Evolutionary conservation across 768 basidiomycete genomes (phyloP), one percentile per base, ranked within the genome.

Genomic region (Pleurotus salmoneostramineus): DNA sequence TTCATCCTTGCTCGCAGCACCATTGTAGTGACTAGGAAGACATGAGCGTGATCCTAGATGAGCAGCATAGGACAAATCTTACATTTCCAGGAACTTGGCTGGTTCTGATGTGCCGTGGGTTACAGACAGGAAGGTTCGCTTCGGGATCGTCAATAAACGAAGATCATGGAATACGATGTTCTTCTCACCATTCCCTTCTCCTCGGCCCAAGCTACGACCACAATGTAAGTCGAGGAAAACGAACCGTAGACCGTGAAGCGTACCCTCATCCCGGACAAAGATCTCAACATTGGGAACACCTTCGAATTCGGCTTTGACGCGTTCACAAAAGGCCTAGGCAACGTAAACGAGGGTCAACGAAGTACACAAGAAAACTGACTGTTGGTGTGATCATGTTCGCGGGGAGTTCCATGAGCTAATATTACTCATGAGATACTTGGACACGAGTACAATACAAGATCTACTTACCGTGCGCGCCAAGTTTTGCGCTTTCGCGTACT

Each of bases 51-150:
- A 52, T 17, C 5, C 14, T 8, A 1, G 17, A 12, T 32, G 51
- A 12, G 14, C 31, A 34, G 43, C 43, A 56, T 36, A 34, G 1
- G 50, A 46, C 11, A 44, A 8, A 34, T 57, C 76, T 35, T 64
- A 89, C 89, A 95, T 86, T 72, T 95, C 93, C 56, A 95, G 74
- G 72, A 95, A 83, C 70, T 91, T 92, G 42, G 91, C 86, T 4
- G 93, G 93, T 68, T 95, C 89, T 5, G 83, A 77, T 7, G 89
- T 87, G 6, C 93, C 93, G 56, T 85, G 83, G 11, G 91, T 86
- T 12, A 95, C 93, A 0, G 92, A 93, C 32, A 95, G 83, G 82
- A 95, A 93, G 5, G 89, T 85, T 61, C 84, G 81, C 89, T 90
- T 61, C 6, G 43, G 12, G 33, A 40, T 14, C 10, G 32, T 32